These are phyloP conservation scores for Ascochyta lentis DNA, from an alignment of 2,329 filamentous ascomycete genomes.

Conservation along the genomic window DNA sequence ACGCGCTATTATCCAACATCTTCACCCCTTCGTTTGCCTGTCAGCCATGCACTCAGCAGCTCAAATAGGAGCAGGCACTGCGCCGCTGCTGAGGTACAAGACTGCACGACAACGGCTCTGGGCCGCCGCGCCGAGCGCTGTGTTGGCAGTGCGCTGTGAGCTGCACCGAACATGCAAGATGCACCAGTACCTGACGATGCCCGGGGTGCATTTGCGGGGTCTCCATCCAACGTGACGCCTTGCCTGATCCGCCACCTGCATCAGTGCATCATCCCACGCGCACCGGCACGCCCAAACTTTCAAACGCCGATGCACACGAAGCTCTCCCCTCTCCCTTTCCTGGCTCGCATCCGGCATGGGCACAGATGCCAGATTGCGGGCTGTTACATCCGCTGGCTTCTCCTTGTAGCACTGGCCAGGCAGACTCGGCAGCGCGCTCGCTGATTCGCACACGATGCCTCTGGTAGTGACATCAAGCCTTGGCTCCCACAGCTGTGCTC, in stretches of 20 bases:
- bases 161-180: constrained; percentile 17
- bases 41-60: constrained; percentile 4
- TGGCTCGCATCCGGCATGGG: constrained; percentile 11
- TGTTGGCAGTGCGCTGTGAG: constrained; percentile 13
- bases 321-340: constrained; percentile 13
- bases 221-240: constrained; percentile 21
- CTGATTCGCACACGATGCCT: constrained; percentile 30
- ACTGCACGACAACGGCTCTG: constrained; percentile 9
- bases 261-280: constrained; percentile 44
- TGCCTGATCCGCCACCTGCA: constrained; percentile 33
- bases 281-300: constrained; percentile 31
- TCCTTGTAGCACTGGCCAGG: constrained; percentile 19
- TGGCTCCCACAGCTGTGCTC: constrained; percentile 34
- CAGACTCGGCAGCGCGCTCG: constrained; percentile 24
- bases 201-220: constrained; percentile 43
- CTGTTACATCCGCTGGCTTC: constrained; percentile 26
- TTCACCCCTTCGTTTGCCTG: constrained; percentile 9
- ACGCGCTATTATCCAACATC: constrained; percentile 47
- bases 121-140: constrained; percentile 23
- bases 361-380: neutral
- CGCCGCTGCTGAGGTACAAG: constrained; percentile 11
- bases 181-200: constrained; percentile 41
- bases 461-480: constrained; percentile 42
- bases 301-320: constrained; percentile 42
- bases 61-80: neutral